Percentiles rank a stretch among this genome's conserved stretches.
These are phyloP conservation scores for Sarocladium kiliense DNA, from an alignment of 2,329 filamentous ascomycete species.

Conservation along the genomic window DNA sequence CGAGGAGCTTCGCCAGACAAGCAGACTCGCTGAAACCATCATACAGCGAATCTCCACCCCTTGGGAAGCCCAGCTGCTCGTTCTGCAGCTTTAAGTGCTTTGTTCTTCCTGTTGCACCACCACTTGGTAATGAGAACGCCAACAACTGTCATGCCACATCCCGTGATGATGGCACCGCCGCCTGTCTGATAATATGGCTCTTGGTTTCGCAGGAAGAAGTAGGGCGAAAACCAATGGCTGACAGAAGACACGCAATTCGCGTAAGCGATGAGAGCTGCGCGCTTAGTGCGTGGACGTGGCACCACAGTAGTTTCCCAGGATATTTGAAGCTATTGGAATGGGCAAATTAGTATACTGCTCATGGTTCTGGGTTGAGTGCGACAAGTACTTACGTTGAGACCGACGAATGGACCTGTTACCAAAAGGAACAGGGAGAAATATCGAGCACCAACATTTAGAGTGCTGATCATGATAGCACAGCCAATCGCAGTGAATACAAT, in stretches of 20 bases:
- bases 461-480: conserved; percentile 36
- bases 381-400: too few species aligned
- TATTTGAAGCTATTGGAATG: conserved; percentile 34
- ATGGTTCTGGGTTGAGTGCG: too few species aligned
- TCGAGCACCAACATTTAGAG: conserved; percentile 32
- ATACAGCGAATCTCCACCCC: too few species aligned
- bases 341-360: too few species aligned
- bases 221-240: conserved; percentile 36
- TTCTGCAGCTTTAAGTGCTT: conserved; percentile 15
- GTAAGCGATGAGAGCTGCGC: conserved; percentile 35
- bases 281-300: conserved; percentile 32
- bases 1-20: too few species aligned
- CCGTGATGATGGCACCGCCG: conserved; percentile 21
- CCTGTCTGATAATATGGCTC: conserved; percentile 25
- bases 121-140: conserved; percentile 14
- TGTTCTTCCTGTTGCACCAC: conserved; percentile 20
- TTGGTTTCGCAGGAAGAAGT: conserved; percentile 28
- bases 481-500: conserved; percentile 30
- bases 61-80: not conserved
- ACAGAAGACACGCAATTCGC: conserved; percentile 34
- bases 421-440: conserved; percentile 33
- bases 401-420: not conserved
- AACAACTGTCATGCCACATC: conserved; percentile 19
- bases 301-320: conserved; percentile 37
- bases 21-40: too few species aligned